phyloP scores from a whole-genome alignment of 805 yeast species.

The Scheffersomyces lignosus region DNA sequence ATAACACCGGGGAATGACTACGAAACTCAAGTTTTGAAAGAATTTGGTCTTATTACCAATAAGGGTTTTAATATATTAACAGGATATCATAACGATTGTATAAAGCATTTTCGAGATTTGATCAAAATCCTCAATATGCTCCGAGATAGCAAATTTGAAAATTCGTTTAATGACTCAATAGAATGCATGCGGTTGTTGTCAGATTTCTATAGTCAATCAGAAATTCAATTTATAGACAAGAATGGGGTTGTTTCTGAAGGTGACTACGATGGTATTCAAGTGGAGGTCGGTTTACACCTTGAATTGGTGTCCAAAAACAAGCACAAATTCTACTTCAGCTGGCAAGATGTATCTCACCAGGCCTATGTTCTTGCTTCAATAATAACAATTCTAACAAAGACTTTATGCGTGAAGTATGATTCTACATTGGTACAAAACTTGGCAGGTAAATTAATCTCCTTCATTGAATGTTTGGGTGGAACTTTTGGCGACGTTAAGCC shows the following conservation, averaged over 20 bases:
- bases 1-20: constrained; percentile 22
- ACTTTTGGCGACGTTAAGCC: constrained; percentile 3
- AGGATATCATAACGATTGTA: constrained; percentile 47
- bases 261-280: too few species aligned
- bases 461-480: constrained; percentile 10
- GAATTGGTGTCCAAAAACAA: constrained; percentile 8
- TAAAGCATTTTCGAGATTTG: constrained; percentile 35
- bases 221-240: constrained; percentile 11
- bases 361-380: constrained; percentile 14
- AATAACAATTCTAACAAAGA: constrained; percentile 15
- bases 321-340: constrained; percentile 10
- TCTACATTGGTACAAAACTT: constrained; percentile 18
- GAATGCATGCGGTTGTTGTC: constrained; percentile 23
- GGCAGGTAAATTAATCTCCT: constrained; percentile 7
- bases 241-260: constrained; percentile 8
- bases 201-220: constrained; percentile 10
- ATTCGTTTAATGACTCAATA: constrained; percentile 13
- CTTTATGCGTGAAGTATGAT: constrained; percentile 9
- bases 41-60: constrained; percentile 38
- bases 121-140: constrained; percentile 35
- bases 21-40: constrained; percentile 35
- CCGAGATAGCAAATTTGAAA: constrained; percentile 17
- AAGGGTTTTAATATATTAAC: constrained; percentile 49
- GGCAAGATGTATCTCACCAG: constrained; percentile 23
- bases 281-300: constrained; percentile 10